phyloP scores from a whole-genome alignment of 2,329 filamentous ascomycete species.

The Pseudogymnoascus sp. region DNA sequence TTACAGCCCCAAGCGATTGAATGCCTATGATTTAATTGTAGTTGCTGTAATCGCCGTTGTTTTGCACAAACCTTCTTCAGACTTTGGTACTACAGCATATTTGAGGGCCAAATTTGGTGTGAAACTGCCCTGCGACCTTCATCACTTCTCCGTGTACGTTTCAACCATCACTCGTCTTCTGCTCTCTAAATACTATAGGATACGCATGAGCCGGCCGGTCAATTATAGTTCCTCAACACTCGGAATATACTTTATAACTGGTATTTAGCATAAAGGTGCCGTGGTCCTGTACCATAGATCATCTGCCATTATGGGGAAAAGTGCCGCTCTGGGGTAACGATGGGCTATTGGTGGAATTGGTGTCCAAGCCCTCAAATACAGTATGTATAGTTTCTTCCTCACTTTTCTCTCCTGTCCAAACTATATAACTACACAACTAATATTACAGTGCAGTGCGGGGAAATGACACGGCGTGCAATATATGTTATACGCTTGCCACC shows the following conservation, averaged over 20 bases:
- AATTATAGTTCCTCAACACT: not conserved
- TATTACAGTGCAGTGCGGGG: not conserved
- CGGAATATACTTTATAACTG: not conserved
- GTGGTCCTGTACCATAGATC: not conserved
- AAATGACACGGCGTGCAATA: not conserved
- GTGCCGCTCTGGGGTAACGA: not conserved
- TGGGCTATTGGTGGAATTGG: not conserved
- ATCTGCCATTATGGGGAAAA: not conserved
- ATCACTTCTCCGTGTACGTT: not conserved
- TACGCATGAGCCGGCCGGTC: not conserved
- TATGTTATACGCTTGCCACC: not conserved
- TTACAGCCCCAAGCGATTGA: not conserved
- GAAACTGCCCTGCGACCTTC: too few species aligned
- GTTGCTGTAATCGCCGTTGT: not conserved
- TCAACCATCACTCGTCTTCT: not conserved
- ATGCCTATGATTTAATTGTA: not conserved
- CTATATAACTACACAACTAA: not conserved
- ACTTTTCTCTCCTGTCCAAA: not conserved
- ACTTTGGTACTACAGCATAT: too few species aligned
- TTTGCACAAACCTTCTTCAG: too few species aligned
- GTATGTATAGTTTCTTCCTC: not conserved
- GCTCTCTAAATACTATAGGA: not conserved
- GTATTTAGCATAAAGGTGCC: not conserved
- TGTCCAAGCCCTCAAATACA: not conserved
- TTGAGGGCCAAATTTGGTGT: too few species aligned